A percentile compares a stretch with the other conserved stretches of the same genome.
These are phyloP conservation scores for Aspergillus vadensis DNA, from an alignment of 2,329 filamentous ascomycete species.

Conservation along the genomic window DNA sequence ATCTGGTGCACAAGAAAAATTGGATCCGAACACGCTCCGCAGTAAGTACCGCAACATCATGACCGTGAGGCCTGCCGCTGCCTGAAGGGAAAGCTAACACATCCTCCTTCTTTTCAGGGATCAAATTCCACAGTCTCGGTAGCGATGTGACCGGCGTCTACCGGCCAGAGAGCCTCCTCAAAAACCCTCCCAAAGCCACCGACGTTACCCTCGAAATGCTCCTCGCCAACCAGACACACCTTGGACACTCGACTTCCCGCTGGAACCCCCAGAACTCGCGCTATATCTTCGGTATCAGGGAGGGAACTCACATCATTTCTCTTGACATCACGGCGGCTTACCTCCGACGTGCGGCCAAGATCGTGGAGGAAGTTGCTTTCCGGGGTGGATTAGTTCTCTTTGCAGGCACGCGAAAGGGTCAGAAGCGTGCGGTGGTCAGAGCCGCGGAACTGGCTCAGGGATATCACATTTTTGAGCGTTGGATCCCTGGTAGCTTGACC, in stretches of 20 bases:
- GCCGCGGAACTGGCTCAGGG: slow-evolving; percentile 76
- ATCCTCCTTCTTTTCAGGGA: slow-evolving; percentile 23
- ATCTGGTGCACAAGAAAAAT: slow-evolving; percentile 16
- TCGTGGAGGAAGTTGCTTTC: slow-evolving; percentile 83
- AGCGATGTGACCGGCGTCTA: slow-evolving; percentile 31
- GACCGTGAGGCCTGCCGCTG: not conserved
- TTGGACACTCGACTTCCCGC: slow-evolving; percentile 85
- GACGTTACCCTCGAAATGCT: slow-evolving; percentile 90
- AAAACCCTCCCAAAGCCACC: slow-evolving; percentile 71
- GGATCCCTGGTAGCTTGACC: slow-evolving; percentile 88
- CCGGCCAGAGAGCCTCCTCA: slow-evolving; percentile 48
- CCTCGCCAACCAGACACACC: slow-evolving; percentile 81
- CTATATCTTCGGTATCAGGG: slow-evolving; percentile 89
- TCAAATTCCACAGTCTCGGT: slow-evolving; percentile 37
- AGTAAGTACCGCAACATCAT: slow-evolving; percentile 25
- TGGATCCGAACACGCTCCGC: slow-evolving; percentile 20
- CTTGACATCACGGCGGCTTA: slow-evolving; percentile 87
- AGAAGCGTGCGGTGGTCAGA: slow-evolving; percentile 76
- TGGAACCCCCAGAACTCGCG: slow-evolving; percentile 95
- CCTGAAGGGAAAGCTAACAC: not conserved
- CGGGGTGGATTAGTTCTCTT: slow-evolving; percentile 85
- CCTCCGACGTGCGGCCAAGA: slow-evolving; percentile 86
- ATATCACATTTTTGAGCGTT: slow-evolving; percentile 89
- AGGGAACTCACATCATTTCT: slow-evolving; percentile 89
- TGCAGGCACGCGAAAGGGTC: slow-evolving; percentile 81